Conservation (phyloP, 345 rosid genomes). For the Brassica carinata region DNA sequence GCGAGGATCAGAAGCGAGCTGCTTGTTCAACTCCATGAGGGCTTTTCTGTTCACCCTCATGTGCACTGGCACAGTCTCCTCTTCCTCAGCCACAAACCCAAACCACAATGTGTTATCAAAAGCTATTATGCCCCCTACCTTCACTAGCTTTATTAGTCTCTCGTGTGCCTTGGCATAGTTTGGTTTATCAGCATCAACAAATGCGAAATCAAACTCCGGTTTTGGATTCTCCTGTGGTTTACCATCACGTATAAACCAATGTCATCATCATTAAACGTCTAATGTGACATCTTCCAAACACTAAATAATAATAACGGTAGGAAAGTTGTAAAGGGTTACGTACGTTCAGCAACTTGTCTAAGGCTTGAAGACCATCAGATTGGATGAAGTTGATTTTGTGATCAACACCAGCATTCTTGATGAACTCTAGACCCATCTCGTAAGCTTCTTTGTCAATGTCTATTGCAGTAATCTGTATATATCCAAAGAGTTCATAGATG, state of each 20-base stretch:
- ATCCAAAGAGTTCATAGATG: not conserved
- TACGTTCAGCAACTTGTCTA: conserved; percentile 47
- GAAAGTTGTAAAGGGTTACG: not conserved
- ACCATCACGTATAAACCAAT: not conserved
- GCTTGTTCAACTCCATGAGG: conserved; percentile 48
- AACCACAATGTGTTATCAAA: conserved; percentile 53
- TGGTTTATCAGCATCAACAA: conserved; percentile 53
- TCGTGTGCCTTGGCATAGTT: conserved; percentile 40
- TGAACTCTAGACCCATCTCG: conserved; percentile 58
- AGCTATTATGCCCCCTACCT: conserved; percentile 48
- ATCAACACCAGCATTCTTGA: conserved; percentile 55
- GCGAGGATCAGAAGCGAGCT: conserved; percentile 55
- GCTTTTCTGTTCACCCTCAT: conserved; percentile 28
- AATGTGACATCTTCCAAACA: not conserved
- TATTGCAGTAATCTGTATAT: conserved; percentile 51
- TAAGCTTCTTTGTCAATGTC: conserved; percentile 49
- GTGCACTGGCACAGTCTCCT: conserved; percentile 35
- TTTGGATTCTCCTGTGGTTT: conserved; percentile 13
- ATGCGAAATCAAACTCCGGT: conserved; percentile 48
- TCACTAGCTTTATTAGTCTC: conserved; percentile 47
- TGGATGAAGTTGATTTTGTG: conserved; percentile 57
- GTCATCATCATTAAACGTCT: not conserved
- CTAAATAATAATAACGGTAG: not conserved
- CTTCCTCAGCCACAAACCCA: conserved; percentile 43
- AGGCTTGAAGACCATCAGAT: conserved; percentile 41